Evolutionary conservation across 495 filamentous ascomycete species (phyloP).

Genomic region (Penicillium flavigenum): DNA sequence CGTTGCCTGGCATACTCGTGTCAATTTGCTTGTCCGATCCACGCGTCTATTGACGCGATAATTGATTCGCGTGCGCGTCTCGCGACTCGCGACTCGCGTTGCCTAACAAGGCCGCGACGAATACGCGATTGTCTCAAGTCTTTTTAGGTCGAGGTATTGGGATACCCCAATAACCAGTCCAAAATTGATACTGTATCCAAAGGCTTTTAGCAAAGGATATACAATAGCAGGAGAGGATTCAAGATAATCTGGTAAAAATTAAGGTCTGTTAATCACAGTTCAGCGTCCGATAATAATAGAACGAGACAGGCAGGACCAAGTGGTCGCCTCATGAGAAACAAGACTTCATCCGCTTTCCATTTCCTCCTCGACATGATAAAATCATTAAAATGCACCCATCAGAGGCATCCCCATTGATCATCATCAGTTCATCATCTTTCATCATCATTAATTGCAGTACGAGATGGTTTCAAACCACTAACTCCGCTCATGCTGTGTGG

Average conservation of each 20-base stretch:
- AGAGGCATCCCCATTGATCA: background rate
- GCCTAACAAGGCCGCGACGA: background rate
- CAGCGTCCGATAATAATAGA: constrained; percentile 1
- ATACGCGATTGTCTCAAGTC: background rate
- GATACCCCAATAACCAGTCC: background rate
- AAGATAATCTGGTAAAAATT: constrained; percentile 1
- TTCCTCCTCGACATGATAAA: background rate
- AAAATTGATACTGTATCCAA: background rate
- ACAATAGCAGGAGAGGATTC: background rate
- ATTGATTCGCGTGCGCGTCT: too few species aligned
- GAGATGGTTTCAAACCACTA: background rate
- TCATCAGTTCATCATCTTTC: background rate
- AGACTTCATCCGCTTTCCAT: background rate
- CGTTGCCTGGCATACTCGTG: background rate
- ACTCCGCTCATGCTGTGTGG: constrained; percentile 9
- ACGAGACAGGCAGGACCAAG: background rate
- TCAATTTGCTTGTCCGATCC: background rate
- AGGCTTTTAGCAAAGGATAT: background rate
- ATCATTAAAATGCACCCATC: background rate
- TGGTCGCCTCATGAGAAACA: background rate
- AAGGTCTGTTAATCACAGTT: constrained; percentile 1
- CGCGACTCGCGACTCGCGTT: background rate
- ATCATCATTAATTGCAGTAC: background rate
- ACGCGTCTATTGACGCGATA: too few species aligned
- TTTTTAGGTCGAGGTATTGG: background rate